phyloP scores from a whole-genome alignment of 306 rosid species.

The Arachis hypogaea region DNA sequence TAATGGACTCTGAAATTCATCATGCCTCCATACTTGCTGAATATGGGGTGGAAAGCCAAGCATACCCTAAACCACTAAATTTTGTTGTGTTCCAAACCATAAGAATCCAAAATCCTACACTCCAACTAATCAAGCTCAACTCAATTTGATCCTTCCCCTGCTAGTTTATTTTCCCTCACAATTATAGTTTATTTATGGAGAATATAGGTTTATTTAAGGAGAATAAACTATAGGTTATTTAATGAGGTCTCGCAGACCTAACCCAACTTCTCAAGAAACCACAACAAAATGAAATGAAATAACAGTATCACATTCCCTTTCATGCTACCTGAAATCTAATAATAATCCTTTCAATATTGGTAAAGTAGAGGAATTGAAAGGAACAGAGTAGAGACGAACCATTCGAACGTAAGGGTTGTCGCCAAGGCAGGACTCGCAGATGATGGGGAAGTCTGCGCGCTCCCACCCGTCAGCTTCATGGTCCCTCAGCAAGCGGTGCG shows the following conservation, averaged over 20 bases:
- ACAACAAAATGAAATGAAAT: not conserved
- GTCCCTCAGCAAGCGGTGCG: slow-evolving; percentile 59
- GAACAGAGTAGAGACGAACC: slow-evolving; percentile 37
- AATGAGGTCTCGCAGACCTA: slow-evolving; percentile 1
- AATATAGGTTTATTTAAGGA: too few relatives aligned
- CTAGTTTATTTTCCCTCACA: too few relatives aligned
- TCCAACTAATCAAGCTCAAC: too few relatives aligned
- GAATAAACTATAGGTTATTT: not conserved
- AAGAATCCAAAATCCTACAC: too few relatives aligned
- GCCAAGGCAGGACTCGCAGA: slow-evolving; percentile 66
- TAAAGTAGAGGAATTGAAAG: not conserved
- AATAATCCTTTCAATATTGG: not conserved
- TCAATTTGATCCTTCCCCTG: too few relatives aligned
- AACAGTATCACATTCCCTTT: not conserved
- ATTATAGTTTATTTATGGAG: too few relatives aligned
- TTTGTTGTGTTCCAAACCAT: too few relatives aligned
- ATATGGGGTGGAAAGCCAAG: not conserved
- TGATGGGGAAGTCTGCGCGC: slow-evolving; percentile 64
- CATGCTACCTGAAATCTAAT: not conserved
- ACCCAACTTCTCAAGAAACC: slow-evolving; percentile 2
- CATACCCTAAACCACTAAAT: not conserved
- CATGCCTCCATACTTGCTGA: not conserved
- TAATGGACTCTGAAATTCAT: not conserved
- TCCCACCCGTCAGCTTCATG: slow-evolving; percentile 73
- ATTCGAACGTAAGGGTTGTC: slow-evolving; percentile 63